These are phyloP conservation scores for Backusella sp. DNA, from an alignment of 192 early-diverging fungal species.

Conservation along the genomic window DNA sequence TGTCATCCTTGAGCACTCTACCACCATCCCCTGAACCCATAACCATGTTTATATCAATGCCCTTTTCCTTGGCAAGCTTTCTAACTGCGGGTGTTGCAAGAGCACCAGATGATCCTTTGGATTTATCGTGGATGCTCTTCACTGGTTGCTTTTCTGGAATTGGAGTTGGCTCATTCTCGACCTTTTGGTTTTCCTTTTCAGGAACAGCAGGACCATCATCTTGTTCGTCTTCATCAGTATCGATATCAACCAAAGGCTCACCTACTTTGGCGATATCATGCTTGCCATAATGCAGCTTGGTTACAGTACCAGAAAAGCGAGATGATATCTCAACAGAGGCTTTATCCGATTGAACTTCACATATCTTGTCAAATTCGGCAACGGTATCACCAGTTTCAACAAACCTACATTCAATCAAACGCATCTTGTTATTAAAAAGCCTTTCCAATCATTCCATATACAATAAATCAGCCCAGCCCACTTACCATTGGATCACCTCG, in stretches of 20 bases:
- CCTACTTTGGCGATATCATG: conserved; percentile 95
- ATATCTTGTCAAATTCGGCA: conserved; percentile 91
- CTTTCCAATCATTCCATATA: not conserved
- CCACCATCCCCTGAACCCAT: conserved; percentile 81
- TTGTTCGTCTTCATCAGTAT: conserved; percentile 28
- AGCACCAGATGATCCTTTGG: not conserved
- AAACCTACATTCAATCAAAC: conserved; percentile 57
- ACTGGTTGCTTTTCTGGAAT: not conserved
- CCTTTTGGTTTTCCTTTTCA: not conserved
- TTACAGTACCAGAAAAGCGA: conserved; percentile 84
- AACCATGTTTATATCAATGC: conserved; percentile 71
- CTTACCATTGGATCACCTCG: conserved; percentile 95
- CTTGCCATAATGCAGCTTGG: conserved; percentile 75
- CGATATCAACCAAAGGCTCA: conserved; percentile 60
- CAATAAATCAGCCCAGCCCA: not conserved
- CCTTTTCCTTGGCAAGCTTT: conserved; percentile 76
- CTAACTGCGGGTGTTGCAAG: conserved; percentile 92
- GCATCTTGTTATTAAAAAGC: not conserved
- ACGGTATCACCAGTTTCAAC: conserved; percentile 90
- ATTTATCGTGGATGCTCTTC: not conserved
- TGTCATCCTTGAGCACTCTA: conserved; percentile 91
- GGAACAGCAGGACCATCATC: not conserved
- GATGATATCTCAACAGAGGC: conserved; percentile 99
- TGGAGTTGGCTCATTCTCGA: too few relatives aligned
- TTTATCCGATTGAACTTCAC: conserved; percentile 98